Evolutionary conservation across 2,329 filamentous ascomycete species (phyloP), one percentile per base, ranked within the genome.

Genomic region (Epichloe hybrida): DNA sequence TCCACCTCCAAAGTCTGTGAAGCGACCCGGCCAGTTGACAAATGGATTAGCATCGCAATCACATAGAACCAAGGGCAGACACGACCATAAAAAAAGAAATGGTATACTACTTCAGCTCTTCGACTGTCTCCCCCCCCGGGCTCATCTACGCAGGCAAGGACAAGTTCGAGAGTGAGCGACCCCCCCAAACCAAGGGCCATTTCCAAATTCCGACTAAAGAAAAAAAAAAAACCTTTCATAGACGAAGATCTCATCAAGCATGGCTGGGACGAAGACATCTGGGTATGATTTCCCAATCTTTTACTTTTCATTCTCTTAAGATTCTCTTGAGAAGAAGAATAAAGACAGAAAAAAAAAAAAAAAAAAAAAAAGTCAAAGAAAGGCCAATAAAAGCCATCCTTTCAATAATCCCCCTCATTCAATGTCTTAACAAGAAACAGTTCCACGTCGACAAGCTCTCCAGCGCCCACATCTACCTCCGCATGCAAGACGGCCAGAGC

Each of bases 401-500:
- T 37, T n/a, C 1, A 27, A 27, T 27, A 3, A 8, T 2, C 23
- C 23, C 12, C 36, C 13, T n/a, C 36, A n/a, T 27, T 27, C 23
- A 15, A 6, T 8, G 4, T n/a, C 36, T 38, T 3, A 38, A 31
- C 36, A 38, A n/a, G 5, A 12, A 2, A 12, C 61, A 90, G 86
- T 98, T 98, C 64, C 93, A 98, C 74, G 93, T 85, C 60, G 93
- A 98, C 74, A 98, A 98, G 66, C 78, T 98, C 36, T 96, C 90
- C 41, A 94, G 87, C 59, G 93, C 93, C 2, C 93, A 98, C 69
- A 88, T 98, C 61, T 98, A 98, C 69, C 80, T 98, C 36, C 85
- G 93, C 36, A 76, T 97, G 58, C 75, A 73, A 15, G 83, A 91
- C 42, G 84, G 81, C 52, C 81, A 93, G 58, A 74, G 78, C 40